Evolutionary conservation across 208 protist genomes (phyloP).

Genomic region (Wallacemonas sp.): DNA sequence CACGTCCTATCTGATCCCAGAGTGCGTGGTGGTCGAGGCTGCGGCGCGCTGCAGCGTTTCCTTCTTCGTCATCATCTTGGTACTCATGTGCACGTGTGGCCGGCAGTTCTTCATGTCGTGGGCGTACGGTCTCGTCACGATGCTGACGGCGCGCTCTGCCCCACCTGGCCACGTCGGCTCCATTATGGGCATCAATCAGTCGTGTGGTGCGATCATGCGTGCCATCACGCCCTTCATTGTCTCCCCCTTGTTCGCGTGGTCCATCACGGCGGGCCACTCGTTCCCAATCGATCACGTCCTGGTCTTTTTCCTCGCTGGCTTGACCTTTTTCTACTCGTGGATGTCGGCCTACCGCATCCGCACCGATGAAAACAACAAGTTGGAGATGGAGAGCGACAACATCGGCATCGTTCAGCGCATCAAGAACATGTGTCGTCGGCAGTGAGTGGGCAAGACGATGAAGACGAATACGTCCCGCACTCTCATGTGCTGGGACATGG

Average conservation of each 20-base stretch:
- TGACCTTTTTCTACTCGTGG: slow-evolving; percentile 19
- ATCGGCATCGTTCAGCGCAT: slow-evolving; percentile 4
- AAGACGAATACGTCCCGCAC: background rate
- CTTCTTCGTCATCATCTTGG: slow-evolving; percentile 14
- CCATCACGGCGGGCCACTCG: slow-evolving; percentile 20
- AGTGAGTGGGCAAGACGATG: background rate
- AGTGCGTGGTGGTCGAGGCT: background rate
- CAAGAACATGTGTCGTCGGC: slow-evolving; percentile 2
- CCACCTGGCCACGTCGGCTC: slow-evolving; percentile 47
- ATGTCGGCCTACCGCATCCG: slow-evolving; percentile 21
- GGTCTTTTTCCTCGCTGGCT: slow-evolving; percentile 38
- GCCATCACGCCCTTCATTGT: slow-evolving; percentile 47
- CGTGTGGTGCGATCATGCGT: slow-evolving; percentile 37
- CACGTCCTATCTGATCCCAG: slow-evolving; percentile 22
- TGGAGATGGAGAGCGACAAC: slow-evolving; percentile 22
- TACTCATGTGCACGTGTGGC: slow-evolving; percentile 35
- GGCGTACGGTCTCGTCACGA: slow-evolving; percentile 51
- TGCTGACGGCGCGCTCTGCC: slow-evolving; percentile 56
- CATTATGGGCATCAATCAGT: slow-evolving; percentile 66
- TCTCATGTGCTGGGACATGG: no score
- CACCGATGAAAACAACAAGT: slow-evolving; percentile 22
- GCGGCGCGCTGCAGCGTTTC: background rate
- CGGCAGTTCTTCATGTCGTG: slow-evolving; percentile 51
- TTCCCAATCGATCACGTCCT: slow-evolving; percentile 67
- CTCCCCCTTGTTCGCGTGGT: slow-evolving; percentile 66